Percentiles rank a stretch among this genome's conserved stretches.
phyloP scores from a whole-genome alignment of 2,329 filamentous ascomycete genomes.

The Juglanconis oblonga region DNA sequence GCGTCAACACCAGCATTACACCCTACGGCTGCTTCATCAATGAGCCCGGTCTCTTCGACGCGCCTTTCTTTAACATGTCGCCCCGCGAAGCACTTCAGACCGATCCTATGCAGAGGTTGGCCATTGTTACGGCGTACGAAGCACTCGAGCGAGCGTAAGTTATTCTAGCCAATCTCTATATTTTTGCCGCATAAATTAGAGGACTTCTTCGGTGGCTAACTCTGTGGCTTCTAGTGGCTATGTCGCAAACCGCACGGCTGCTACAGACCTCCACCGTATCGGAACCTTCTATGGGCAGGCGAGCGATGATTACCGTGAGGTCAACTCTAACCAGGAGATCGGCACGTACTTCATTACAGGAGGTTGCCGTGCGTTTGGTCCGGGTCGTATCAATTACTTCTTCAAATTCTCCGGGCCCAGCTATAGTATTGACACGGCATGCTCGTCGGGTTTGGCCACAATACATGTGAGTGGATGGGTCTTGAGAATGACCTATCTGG shows the following conservation, averaged over 20 bases:
- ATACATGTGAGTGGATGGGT: not conserved
- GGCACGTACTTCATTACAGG: conserved; percentile 53
- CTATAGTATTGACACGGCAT: conserved; percentile 38
- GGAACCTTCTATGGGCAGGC: conserved; percentile 75
- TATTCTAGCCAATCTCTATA: too few relatives aligned
- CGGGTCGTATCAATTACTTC: conserved; percentile 44
- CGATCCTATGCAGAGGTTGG: conserved; percentile 64
- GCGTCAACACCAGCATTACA: conserved; percentile 50
- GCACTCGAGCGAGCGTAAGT: conserved; percentile 58
- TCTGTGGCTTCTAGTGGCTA: conserved; percentile 38
- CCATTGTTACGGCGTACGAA: conserved; percentile 65
- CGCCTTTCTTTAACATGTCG: conserved; percentile 71
- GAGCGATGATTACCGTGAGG: conserved; percentile 74
- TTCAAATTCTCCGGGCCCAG: conserved; percentile 38
- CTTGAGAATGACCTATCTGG: not conserved
- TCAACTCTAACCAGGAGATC: conserved; percentile 66
- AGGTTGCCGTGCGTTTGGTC: conserved; percentile 46
- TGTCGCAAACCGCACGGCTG: conserved; percentile 60
- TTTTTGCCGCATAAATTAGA: too few relatives aligned
- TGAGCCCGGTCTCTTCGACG: conserved; percentile 64
- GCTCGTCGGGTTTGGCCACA: conserved; percentile 31
- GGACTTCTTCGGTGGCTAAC: too few relatives aligned
- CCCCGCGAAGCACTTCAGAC: conserved; percentile 60
- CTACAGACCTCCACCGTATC: conserved; percentile 47
- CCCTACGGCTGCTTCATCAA: conserved; percentile 51